Conservation (phyloP, 2,329 filamentous ascomycete species). For the Fusarium sp. region DNA sequence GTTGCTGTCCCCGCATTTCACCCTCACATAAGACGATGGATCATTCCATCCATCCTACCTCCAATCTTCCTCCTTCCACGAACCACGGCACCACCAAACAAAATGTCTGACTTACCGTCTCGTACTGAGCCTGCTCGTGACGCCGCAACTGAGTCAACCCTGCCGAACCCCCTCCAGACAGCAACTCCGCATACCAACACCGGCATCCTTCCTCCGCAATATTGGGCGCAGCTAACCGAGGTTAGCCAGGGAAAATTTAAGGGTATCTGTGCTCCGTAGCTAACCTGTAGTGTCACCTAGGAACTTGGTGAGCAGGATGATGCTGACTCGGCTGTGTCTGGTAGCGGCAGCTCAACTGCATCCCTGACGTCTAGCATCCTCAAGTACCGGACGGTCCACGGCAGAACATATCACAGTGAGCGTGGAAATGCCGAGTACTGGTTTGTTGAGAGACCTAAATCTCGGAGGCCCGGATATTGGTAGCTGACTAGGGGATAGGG, state of each 20-base stretch:
- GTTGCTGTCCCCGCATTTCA: background rate
- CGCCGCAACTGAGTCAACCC: no score
- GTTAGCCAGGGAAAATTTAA: background rate
- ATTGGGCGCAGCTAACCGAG: background rate
- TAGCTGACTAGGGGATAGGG: background rate
- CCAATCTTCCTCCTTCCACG: background rate
- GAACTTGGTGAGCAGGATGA: background rate
- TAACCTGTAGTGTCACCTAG: background rate
- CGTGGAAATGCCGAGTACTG: conserved; percentile 4
- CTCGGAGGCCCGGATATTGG: rapidly evolving
- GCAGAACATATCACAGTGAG: background rate
- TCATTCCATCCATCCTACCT: background rate
- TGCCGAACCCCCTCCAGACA: no score
- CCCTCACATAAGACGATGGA: background rate
- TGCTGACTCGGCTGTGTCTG: background rate
- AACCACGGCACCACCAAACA: background rate
- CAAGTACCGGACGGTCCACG: background rate
- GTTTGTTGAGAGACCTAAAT: background rate
- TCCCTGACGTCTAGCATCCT: background rate
- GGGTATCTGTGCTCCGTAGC: background rate
- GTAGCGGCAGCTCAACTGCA: background rate
- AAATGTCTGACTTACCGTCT: background rate
- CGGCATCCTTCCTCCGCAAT: background rate
- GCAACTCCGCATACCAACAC: background rate
- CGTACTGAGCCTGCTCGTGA: background rate